Evolutionary conservation across 1,139 yeast genomes (phyloP).

Genomic region (Lodderomyces orthopsilosis): DNA sequence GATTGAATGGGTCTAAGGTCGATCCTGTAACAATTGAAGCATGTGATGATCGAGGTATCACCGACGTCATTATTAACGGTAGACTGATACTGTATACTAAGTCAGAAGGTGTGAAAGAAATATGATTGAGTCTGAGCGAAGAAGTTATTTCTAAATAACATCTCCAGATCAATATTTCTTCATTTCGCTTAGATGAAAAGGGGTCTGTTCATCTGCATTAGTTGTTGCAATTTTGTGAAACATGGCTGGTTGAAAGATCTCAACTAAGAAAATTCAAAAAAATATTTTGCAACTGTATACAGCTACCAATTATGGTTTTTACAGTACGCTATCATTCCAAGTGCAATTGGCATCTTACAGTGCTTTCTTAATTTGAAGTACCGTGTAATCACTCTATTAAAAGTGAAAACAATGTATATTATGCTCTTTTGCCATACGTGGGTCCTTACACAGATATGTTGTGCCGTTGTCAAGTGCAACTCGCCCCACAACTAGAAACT

Average conservation of each 20-base stretch:
- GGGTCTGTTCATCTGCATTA: not conserved
- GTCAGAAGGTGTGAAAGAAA: no score
- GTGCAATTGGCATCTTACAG: no score
- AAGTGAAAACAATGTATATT: no score
- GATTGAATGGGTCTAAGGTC: conserved; percentile 3
- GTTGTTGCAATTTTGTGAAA: not conserved
- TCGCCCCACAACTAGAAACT: no score
- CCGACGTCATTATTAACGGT: conserved; percentile 3
- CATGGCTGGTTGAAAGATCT: not conserved
- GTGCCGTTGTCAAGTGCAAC: no score
- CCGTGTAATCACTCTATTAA: no score
- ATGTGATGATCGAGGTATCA: conserved; percentile 3
- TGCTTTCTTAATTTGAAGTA: no score
- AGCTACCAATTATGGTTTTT: not conserved
- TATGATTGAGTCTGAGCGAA: no score
- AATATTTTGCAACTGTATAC: not conserved
- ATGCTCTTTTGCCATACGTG: no score
- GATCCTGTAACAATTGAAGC: conserved; percentile 4
- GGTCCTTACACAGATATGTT: no score
- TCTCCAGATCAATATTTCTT: not conserved
- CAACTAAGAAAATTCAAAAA: not conserved
- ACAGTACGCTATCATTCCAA: no score
- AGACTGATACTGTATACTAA: not conserved
- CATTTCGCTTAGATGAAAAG: not conserved
- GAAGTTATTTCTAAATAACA: not conserved